Evolutionary conservation across 208 protist genomes (phyloP).

Genomic region (Trichomonas vaginalis): DNA sequence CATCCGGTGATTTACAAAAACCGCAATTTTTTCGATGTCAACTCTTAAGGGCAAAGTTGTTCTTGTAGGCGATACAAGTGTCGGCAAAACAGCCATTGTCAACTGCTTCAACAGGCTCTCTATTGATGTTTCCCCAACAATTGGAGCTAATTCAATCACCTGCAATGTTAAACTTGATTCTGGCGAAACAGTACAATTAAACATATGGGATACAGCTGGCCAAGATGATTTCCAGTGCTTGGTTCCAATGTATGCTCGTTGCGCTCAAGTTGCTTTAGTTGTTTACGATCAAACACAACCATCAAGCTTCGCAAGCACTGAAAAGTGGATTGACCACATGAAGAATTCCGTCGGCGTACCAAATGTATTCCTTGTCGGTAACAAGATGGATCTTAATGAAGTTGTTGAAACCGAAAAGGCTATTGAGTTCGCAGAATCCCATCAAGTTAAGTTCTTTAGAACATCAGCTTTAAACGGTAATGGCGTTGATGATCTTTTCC

Average conservation of each 20-base stretch:
- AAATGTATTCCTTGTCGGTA: neutral
- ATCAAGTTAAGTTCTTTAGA: neutral
- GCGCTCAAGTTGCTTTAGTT: neutral
- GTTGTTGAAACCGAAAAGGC: neutral
- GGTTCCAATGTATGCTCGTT: neutral
- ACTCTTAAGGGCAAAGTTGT: neutral
- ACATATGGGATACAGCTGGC: conserved; percentile 27
- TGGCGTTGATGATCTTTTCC: neutral
- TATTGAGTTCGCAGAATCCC: neutral
- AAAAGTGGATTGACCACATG: neutral
- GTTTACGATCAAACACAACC: neutral
- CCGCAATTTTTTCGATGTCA: neutral
- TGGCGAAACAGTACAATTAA: neutral
- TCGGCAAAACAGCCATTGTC: neutral
- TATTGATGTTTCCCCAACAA: neutral
- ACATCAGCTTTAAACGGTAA: neutral
- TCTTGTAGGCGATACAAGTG: neutral
- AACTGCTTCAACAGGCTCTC: neutral
- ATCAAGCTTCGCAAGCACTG: neutral
- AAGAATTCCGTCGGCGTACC: neutral
- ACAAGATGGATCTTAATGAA: neutral
- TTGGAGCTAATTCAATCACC: neutral
- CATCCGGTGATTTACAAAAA: neutral
- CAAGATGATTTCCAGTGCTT: conserved; percentile 27
- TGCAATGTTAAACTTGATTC: neutral